Evolutionary conservation across 2,329 filamentous ascomycete genomes (phyloP).

Genomic region (Aspergillus piperis): DNA sequence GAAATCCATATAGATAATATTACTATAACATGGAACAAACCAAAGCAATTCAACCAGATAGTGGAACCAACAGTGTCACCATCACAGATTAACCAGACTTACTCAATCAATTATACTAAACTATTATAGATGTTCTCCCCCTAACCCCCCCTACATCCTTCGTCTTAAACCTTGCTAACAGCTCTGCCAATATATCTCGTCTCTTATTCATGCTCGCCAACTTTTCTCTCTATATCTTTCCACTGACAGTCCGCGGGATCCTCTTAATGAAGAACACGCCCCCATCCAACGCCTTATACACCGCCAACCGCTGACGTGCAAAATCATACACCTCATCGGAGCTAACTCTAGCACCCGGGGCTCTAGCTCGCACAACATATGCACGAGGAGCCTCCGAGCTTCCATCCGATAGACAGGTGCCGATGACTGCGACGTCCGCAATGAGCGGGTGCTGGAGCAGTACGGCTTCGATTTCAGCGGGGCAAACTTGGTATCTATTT

Average conservation of each 20-base stretch:
- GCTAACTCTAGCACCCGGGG: constrained; percentile 16
- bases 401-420: constrained; percentile 28
- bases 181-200: constrained; percentile 17
- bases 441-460: constrained; percentile 41
- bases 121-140: not conserved
- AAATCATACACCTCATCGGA: constrained; percentile 41
- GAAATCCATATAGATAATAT: too few relatives aligned
- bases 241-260: constrained; percentile 46
- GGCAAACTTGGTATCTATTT: constrained; percentile 41
- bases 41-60: too few relatives aligned
- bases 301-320: constrained; percentile 36
- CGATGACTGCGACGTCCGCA: constrained; percentile 44
- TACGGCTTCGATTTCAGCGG: constrained; percentile 44
- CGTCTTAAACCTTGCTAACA: not conserved
- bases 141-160: not conserved
- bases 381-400: constrained; percentile 38
- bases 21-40: too few relatives aligned
- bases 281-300: constrained; percentile 45
- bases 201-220: constrained; percentile 25
- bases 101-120: not conserved
- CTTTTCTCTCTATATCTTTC: constrained; percentile 42
- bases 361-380: constrained; percentile 38
- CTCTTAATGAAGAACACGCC: constrained; percentile 46
- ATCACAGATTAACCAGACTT: not conserved
- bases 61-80: not conserved